A percentile compares a stretch with the other conserved stretches of the same genome.
Evolutionary conservation across 2,329 filamentous ascomycete species (phyloP).

Genomic region (Ophiostoma himal-ulmi): DNA sequence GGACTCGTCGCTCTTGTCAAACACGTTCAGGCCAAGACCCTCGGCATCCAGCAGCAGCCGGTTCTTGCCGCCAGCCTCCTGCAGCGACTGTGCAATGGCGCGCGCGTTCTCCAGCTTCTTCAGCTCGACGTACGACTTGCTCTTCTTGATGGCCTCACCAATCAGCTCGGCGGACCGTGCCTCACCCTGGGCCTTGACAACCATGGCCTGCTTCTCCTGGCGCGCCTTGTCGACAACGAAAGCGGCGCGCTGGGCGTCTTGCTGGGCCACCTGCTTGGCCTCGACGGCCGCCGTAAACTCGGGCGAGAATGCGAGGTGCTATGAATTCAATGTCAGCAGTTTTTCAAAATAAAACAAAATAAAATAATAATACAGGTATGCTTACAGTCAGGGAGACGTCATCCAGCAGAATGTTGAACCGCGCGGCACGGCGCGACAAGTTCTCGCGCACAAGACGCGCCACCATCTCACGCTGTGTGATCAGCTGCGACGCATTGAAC

Average conservation of each 20-base stretch:
- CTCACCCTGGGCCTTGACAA: conserved; percentile 98
- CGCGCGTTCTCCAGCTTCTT: conserved; percentile 97
- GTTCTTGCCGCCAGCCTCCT: conserved; percentile 82
- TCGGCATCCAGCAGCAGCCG: conserved; percentile 89
- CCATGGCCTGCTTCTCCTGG: conserved; percentile 98
- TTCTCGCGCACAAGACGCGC: conserved; percentile 88
- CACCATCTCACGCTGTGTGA: conserved; percentile 98
- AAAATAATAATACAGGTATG: neutral
- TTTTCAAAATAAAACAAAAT: neutral
- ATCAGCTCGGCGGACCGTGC: conserved; percentile 96
- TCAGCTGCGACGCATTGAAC: conserved; percentile 96
- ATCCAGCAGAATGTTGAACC: conserved; percentile 95
- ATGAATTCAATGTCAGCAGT: neutral
- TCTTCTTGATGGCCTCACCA: conserved; percentile 99
- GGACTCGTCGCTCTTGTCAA: conserved; percentile 43
- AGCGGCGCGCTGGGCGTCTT: conserved; percentile 93
- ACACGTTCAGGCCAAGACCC: conserved; percentile 86
- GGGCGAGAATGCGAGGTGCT: conserved; percentile 68
- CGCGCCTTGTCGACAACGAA: conserved; percentile 98
- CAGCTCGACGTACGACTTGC: conserved; percentile 89
- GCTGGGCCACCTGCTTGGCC: conserved; percentile 70
- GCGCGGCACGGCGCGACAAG: conserved; percentile 78
- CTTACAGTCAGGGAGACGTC: conserved; percentile 93
- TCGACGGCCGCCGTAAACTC: conserved; percentile 69
- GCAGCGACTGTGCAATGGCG: conserved; percentile 78